Conservation (phyloP, 1,284 basidiomycete species). For the Puccinia sorghi region DNA sequence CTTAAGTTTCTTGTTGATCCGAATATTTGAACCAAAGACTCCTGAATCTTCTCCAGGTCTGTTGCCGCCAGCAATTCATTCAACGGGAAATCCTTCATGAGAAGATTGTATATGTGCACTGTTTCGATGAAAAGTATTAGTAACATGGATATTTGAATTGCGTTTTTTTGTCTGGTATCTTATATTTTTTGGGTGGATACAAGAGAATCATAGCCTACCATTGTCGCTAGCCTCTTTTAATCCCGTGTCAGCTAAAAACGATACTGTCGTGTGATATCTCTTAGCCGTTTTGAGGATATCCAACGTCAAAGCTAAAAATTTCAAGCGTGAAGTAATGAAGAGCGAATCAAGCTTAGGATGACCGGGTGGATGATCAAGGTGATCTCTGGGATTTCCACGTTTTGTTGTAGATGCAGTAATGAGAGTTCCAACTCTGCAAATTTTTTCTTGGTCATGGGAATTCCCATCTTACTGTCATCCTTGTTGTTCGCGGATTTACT, state of each 20-base stretch:
- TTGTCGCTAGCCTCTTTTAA: slow-evolving; percentile 86
- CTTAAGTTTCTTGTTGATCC: slow-evolving; percentile 89
- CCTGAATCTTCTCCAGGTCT: slow-evolving; percentile 90
- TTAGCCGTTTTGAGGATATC: slow-evolving; percentile 94
- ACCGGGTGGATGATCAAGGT: slow-evolving; percentile 87
- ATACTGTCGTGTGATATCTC: slow-evolving; percentile 94
- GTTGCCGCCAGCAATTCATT: slow-evolving; percentile 95
- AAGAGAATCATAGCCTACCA: slow-evolving; percentile 62
- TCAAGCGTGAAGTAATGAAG: neutral
- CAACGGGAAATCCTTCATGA: slow-evolving; percentile 98
- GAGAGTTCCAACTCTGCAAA: slow-evolving; percentile 98
- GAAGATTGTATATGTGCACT: slow-evolving; percentile 95
- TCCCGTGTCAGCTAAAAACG: slow-evolving; percentile 96
- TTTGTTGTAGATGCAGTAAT: slow-evolving; percentile 92
- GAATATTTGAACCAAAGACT: slow-evolving; percentile 83
- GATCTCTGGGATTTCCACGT: slow-evolving; percentile 97
- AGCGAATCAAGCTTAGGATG: slow-evolving; percentile 75
- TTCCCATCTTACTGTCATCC: slow-evolving; percentile 87
- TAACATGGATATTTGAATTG: neutral
- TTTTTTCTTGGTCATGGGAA: slow-evolving; percentile 98
- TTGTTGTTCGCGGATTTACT: slow-evolving; percentile 72
- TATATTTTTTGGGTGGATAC: neutral
- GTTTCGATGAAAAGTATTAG: slow-evolving; percentile 9
- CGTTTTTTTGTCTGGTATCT: too few species aligned
- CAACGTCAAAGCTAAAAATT: slow-evolving; percentile 71